Evolutionary conservation across 176 grass and related monocot genomes (phyloP).

Genomic region (Avena eriantha): DNA sequence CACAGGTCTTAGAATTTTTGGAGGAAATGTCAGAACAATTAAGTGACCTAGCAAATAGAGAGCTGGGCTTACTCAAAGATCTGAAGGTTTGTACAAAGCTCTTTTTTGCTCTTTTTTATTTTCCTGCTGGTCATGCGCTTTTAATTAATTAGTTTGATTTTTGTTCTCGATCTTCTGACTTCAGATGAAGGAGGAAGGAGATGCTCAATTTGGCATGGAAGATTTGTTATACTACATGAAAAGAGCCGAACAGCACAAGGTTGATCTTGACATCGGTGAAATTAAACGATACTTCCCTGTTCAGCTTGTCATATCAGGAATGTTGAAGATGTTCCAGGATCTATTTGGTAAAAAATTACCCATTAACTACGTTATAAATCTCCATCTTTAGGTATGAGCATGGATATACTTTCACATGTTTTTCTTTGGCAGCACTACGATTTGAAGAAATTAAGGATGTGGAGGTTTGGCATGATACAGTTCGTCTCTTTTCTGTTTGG

Average conservation of each 20-base stretch:
- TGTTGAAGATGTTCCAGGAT: constrained; percentile 96
- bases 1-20: constrained; percentile 93
- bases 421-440: constrained; percentile 66
- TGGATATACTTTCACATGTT: constrained; percentile 29
- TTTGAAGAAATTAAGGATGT: constrained; percentile 85
- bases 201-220: constrained; percentile 81
- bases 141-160: constrained; percentile 16
- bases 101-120: constrained; percentile 21
- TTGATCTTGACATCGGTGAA: constrained; percentile 89
- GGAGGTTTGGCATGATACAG: constrained; percentile 91
- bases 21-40: constrained; percentile 84
- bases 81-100: constrained; percentile 70
- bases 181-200: constrained; percentile 81
- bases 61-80: constrained; percentile 87
- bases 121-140: constrained; percentile 39
- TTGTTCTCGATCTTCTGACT: constrained; percentile 24
- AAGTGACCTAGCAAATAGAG: constrained; percentile 67
- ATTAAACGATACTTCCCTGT: constrained; percentile 94
- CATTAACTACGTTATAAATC: constrained; percentile 20
- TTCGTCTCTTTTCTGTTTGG: constrained; percentile 79
- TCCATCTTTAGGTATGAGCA: constrained; percentile 5
- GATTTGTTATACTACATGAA: constrained; percentile 96
- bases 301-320: constrained; percentile 86
- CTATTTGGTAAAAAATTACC: constrained; percentile 76
- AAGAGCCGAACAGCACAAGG: constrained; percentile 78